Conservation (phyloP, 441 rosid genomes). For the Theobroma grandiflorum region DNA sequence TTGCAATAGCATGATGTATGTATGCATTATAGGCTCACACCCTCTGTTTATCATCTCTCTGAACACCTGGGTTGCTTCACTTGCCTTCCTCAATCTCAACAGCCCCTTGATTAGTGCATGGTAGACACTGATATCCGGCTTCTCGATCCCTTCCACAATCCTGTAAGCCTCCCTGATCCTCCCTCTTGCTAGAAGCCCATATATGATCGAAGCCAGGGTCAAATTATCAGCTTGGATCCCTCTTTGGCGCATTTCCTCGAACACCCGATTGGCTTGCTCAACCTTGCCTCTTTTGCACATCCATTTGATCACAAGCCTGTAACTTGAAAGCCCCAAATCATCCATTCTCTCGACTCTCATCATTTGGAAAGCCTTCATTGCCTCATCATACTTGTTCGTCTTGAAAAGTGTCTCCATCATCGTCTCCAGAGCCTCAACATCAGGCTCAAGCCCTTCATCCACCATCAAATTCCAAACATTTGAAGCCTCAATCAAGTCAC, state of each 20-base stretch:
- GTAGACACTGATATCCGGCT: conserved; percentile 69
- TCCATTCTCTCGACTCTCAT: conserved; percentile 52
- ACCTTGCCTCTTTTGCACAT: conserved; percentile 71
- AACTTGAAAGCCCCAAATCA: conserved; percentile 66
- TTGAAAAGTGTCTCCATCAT: conserved; percentile 75
- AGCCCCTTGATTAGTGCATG: conserved; percentile 82
- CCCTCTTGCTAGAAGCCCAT: conserved; percentile 62
- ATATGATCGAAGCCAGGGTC: conserved; percentile 55
- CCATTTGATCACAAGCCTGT: conserved; percentile 74
- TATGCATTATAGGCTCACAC: conserved; percentile 91
- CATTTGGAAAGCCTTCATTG: conserved; percentile 65
- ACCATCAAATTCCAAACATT: conserved; percentile 84
- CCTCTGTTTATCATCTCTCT: conserved; percentile 81
- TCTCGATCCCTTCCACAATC: conserved; percentile 43
- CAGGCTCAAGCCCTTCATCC: conserved; percentile 67
- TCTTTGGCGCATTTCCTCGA: conserved; percentile 76
- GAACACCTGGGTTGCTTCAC: conserved; percentile 78
- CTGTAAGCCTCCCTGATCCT: conserved; percentile 63
- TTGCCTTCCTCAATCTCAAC: conserved; percentile 63
- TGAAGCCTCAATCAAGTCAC: conserved; percentile 75
- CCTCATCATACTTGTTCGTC: conserved; percentile 66
- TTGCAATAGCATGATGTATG: conserved; percentile 83
- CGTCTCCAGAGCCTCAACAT: conserved; percentile 56
- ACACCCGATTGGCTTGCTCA: conserved; percentile 50
- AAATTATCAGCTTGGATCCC: conserved; percentile 58